Conservation (phyloP, 225 moss, liverwort and hornwort species). For the Marchantia polymorpha region DNA sequence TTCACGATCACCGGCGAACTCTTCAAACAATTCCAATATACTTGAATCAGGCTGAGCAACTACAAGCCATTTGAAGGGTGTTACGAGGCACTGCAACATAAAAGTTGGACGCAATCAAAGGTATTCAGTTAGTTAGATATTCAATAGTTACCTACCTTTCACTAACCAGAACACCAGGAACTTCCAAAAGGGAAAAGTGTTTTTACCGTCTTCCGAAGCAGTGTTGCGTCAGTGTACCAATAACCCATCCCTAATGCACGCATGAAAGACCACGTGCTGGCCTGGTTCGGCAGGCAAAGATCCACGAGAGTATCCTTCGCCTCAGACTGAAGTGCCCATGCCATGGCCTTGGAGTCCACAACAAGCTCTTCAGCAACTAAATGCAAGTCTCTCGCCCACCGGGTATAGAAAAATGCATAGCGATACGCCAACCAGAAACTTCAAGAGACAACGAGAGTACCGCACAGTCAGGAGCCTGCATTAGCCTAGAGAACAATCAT, state of each 20-base stretch:
- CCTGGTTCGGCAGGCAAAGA: conserved; percentile 63
- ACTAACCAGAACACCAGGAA: not conserved
- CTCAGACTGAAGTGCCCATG: conserved; percentile 96
- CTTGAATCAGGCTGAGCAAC: not conserved
- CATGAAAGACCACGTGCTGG: conserved; percentile 69
- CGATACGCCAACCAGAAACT: conserved; percentile 92
- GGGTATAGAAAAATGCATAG: conserved; percentile 44
- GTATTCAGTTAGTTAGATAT: not conserved
- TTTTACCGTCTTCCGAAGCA: conserved; percentile 70
- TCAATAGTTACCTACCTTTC: not conserved
- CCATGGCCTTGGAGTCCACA: conserved; percentile 74
- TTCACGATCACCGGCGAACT: not conserved
- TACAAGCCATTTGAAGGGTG: not conserved
- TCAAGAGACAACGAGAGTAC: not conserved
- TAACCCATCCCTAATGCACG: conserved; percentile 81
- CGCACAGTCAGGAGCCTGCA: not conserved
- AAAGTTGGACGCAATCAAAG: not conserved
- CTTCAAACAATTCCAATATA: not conserved
- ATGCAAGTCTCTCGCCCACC: conserved; percentile 40
- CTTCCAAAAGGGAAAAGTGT: not conserved
- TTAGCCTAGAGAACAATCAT: too few species aligned
- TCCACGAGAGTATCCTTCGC: conserved; percentile 70
- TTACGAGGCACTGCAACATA: not conserved
- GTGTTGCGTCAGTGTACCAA: conserved; percentile 78
- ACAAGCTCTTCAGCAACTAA: conserved; percentile 30